Evolutionary conservation across 352 stramenopile species (phyloP).

Genomic region (Globisporangium paroecandrum): DNA sequence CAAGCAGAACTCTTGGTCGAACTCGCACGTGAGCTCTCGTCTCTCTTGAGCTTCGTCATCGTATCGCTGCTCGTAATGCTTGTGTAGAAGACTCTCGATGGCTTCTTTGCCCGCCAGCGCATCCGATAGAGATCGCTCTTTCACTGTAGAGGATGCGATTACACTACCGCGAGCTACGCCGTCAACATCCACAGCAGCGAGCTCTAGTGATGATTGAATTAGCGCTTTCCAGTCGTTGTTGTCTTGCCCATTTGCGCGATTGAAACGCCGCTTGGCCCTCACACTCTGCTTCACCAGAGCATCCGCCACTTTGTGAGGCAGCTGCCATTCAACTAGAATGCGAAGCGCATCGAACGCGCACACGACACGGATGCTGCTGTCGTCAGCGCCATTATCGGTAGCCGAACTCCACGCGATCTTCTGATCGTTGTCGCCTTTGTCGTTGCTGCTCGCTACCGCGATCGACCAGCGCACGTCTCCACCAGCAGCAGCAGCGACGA

Average conservation of each 20-base stretch:
- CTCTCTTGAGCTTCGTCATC: neutral
- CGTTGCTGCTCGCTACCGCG: neutral
- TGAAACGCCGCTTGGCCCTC: neutral
- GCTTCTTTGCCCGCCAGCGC: neutral
- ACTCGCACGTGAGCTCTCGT: slow-evolving; percentile 34
- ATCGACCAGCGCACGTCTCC: neutral
- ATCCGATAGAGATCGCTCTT: neutral
- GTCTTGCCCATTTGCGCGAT: neutral
- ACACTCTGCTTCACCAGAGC: neutral
- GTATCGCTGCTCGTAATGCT: neutral
- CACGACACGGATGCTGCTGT: neutral
- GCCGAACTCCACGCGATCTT: neutral
- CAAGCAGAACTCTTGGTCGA: slow-evolving; percentile 49
- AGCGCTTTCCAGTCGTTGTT: neutral
- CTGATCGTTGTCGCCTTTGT: neutral
- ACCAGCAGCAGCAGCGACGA: neutral
- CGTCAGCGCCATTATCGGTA: neutral
- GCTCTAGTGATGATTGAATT: slow-evolving; percentile 1
- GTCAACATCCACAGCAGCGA: neutral
- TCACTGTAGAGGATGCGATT: neutral
- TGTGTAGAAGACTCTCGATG: neutral
- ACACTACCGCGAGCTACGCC: neutral
- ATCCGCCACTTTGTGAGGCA: neutral
- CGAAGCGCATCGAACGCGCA: slow-evolving; percentile 11
- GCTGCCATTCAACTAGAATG: slow-evolving; percentile 2